Evolutionary conservation across 495 filamentous ascomycete species (phyloP).

Genomic region (Aspergillus coremiiformis): DNA sequence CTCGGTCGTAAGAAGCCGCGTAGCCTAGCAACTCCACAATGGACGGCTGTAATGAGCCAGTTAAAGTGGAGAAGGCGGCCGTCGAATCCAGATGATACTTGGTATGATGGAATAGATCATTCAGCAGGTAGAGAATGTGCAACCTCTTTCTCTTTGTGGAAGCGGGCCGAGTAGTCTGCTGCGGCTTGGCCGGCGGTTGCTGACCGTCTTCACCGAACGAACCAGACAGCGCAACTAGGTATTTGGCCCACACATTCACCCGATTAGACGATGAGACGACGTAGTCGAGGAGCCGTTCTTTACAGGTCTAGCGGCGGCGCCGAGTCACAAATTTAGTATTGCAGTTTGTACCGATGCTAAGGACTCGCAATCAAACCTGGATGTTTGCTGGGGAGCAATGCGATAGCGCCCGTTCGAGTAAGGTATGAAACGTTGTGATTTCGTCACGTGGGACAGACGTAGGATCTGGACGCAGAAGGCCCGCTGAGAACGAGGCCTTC

Average conservation of each 20-base stretch:
- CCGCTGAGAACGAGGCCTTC: conserved; percentile 70
- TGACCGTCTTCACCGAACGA: conserved; percentile 39
- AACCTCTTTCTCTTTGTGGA: conserved; percentile 64
- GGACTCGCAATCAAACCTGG: conserved; percentile 73
- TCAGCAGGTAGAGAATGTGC: conserved; percentile 74
- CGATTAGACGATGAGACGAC: conserved; percentile 61
- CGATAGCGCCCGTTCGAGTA: conserved; percentile 58
- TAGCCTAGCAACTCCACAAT: conserved; percentile 55
- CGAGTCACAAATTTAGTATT: conserved; percentile 45
- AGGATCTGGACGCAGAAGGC: conserved; percentile 70
- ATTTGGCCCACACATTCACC: conserved; percentile 63
- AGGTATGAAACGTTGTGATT: conserved; percentile 61
- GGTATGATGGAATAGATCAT: conserved; percentile 75
- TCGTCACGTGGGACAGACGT: conserved; percentile 60
- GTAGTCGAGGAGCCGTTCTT: conserved; percentile 72
- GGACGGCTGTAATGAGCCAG: conserved; percentile 50
- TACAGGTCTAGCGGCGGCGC: conserved; percentile 68
- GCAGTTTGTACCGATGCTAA: conserved; percentile 29
- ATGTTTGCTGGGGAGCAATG: conserved; percentile 79
- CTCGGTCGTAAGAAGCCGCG: conserved; percentile 51
- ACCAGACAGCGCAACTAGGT: conserved; percentile 58
- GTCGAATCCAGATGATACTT: conserved; percentile 48
- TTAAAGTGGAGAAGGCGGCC: conserved; percentile 45
- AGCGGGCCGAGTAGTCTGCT: conserved; percentile 20
- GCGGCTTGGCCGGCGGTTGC: conserved; percentile 9